A percentile compares a stretch with the other conserved stretches of the same genome.
Conservation (phyloP, 2,329 filamentous ascomycete genomes). For the Aspergillus hortae region DNA sequence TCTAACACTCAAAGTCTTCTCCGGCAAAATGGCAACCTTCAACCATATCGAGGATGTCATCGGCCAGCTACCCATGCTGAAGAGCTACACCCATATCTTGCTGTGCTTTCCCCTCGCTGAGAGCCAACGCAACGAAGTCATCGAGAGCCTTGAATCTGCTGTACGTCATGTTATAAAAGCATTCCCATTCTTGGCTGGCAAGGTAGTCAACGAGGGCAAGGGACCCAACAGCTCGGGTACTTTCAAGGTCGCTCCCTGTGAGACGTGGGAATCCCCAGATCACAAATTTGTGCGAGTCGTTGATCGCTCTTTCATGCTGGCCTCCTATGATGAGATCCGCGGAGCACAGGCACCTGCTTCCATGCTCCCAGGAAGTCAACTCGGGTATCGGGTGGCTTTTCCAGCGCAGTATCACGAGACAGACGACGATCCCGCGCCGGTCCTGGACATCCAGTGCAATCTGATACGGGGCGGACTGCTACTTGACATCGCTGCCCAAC, state of each 20-base stretch:
- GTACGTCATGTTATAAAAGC: slow-evolving; percentile 6
- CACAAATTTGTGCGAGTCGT: slow-evolving; percentile 8
- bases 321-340: slow-evolving; percentile 4
- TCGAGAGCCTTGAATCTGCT: slow-evolving; percentile 10
- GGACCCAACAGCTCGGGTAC: slow-evolving; percentile 5
- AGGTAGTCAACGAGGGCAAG: slow-evolving; percentile 11
- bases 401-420: slow-evolving; percentile 21
- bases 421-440: slow-evolving; percentile 12
- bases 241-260: slow-evolving; percentile 8
- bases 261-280: background rate
- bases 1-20: too few species aligned
- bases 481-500: slow-evolving; percentile 19
- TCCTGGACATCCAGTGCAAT: slow-evolving; percentile 24
- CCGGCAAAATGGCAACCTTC: slow-evolving; percentile 2
- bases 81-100: slow-evolving; percentile 20
- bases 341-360: slow-evolving; percentile 20
- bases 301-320: slow-evolving; percentile 5
- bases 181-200: slow-evolving; percentile 15
- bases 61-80: slow-evolving; percentile 20
- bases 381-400: slow-evolving; percentile 26
- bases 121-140: background rate
- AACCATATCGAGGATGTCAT: slow-evolving; percentile 17
- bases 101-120: slow-evolving; percentile 16
- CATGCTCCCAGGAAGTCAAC: slow-evolving; percentile 28
- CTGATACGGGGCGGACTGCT: slow-evolving; percentile 22